Evolutionary conservation across 768 basidiomycete species (phyloP).

Genomic region (Phaeotremella skinneri): DNA sequence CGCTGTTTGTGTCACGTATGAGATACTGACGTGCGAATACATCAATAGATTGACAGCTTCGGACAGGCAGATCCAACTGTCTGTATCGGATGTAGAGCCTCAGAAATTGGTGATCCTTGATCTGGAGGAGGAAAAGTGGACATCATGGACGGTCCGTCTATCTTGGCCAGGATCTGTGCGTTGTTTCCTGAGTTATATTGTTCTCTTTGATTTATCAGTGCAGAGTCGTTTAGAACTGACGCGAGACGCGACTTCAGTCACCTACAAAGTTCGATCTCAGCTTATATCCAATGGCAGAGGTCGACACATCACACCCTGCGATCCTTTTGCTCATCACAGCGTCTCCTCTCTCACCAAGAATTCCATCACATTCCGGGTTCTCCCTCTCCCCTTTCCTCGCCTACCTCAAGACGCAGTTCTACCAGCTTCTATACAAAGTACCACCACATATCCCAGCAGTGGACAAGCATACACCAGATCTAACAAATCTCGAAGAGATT

Average conservation of each 20-base stretch:
- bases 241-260: constrained; percentile 2
- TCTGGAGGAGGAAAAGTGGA: constrained; percentile 8
- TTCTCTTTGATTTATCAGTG: constrained; percentile 6
- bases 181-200: neutral
- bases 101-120: constrained; percentile 6
- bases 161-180: constrained; percentile 43
- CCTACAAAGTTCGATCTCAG: constrained; percentile 10
- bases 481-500: neutral
- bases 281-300: neutral
- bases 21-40: neutral
- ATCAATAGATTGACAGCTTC: constrained; percentile 10
- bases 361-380: neutral
- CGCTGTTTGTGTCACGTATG: no score
- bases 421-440: constrained; percentile 3
- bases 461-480: neutral
- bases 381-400: neutral
- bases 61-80: constrained; percentile 8
- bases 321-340: constrained; percentile 7
- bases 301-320: neutral
- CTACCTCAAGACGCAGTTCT: neutral
- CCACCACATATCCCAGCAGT: neutral
- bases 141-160: constrained; percentile 30
- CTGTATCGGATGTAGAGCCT: constrained; percentile 7
- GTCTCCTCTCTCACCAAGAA: constrained; percentile 4
- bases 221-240: constrained; percentile 6